A percentile compares a stretch with the other conserved stretches of the same genome.
phyloP scores from a whole-genome alignment of 441 rosid genomes.

The Pelargonium cotyledonis region DNA sequence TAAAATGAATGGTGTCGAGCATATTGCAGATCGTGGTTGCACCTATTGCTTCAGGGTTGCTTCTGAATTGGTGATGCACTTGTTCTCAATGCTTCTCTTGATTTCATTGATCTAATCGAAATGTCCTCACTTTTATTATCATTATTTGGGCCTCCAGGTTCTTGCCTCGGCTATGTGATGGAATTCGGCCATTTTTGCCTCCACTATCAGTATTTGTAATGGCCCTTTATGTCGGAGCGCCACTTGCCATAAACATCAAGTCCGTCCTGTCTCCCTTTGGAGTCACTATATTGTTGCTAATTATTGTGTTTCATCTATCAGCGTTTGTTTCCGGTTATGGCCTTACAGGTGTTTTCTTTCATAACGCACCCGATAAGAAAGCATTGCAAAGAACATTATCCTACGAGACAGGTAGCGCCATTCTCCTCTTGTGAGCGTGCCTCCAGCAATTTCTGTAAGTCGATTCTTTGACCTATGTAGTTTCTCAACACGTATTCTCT shows the following conservation, averaged over 20 bases:
- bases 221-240: constrained; percentile 86
- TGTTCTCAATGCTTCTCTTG: background rate
- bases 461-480: background rate
- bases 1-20: constrained; percentile 80
- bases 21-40: constrained; percentile 75
- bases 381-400: constrained; percentile 85
- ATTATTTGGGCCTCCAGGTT: constrained; percentile 57
- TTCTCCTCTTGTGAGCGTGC: constrained; percentile 76
- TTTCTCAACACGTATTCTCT: too few relatives aligned
- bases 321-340: constrained; percentile 72
- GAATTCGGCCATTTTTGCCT: constrained; percentile 65
- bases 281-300: constrained; percentile 38
- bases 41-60: constrained; percentile 75
- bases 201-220: constrained; percentile 74
- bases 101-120: constrained; percentile 10
- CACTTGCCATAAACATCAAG: constrained; percentile 72
- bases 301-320: constrained; percentile 59
- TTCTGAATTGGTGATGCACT: constrained; percentile 59
- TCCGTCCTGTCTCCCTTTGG: constrained; percentile 82
- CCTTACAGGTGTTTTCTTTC: constrained; percentile 52
- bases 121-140: constrained; percentile 1
- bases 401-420: constrained; percentile 59
- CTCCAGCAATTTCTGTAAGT: constrained; percentile 87
- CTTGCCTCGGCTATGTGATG: constrained; percentile 58
- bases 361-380: constrained; percentile 44